A percentile compares a stretch with the other conserved stretches of the same genome.
phyloP scores from a whole-genome alignment of 768 basidiomycete species.

The Tylopilus felleus region DNA sequence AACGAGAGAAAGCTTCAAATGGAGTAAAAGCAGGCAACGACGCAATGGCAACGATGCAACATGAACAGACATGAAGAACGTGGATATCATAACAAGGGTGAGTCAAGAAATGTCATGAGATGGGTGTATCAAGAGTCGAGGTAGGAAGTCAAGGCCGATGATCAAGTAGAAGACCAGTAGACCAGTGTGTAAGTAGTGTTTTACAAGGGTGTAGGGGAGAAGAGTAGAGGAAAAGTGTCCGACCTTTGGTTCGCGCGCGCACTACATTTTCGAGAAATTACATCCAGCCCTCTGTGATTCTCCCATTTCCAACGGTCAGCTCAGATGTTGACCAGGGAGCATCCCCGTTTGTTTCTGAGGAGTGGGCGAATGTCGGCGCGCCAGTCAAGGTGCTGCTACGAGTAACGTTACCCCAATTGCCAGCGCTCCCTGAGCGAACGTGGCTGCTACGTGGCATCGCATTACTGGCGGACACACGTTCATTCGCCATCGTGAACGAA shows the following conservation, averaged over 20 bases:
- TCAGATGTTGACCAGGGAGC: slow-evolving; percentile 61
- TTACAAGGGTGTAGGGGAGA: slow-evolving; percentile 4
- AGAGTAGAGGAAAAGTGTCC: slow-evolving; percentile 37
- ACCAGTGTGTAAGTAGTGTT: slow-evolving; percentile 7
- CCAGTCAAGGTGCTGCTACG: slow-evolving; percentile 50
- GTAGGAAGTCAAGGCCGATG: slow-evolving; percentile 16
- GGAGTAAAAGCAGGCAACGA: slow-evolving; percentile 45
- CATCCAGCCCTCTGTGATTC: slow-evolving; percentile 53
- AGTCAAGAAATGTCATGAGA: slow-evolving; percentile 36
- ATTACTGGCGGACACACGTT: slow-evolving; percentile 35
- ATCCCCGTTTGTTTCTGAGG: slow-evolving; percentile 50
- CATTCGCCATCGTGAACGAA: slow-evolving; percentile 37
- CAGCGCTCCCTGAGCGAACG: slow-evolving; percentile 74
- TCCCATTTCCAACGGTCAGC: slow-evolving; percentile 45
- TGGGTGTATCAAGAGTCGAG: slow-evolving; percentile 24
- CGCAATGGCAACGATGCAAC: slow-evolving; percentile 26
- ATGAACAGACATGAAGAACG: slow-evolving; percentile 38
- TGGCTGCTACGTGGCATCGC: slow-evolving; percentile 53
- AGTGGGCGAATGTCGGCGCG: slow-evolving; percentile 51
- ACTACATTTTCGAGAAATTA: slow-evolving; percentile 13
- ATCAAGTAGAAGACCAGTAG: slow-evolving; percentile 7
- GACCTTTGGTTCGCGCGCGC: slow-evolving; percentile 30
- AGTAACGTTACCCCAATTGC: slow-evolving; percentile 69
- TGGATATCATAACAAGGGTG: slow-evolving; percentile 37
- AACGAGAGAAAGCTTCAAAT: slow-evolving; percentile 35